Percentiles rank a stretch among this genome's conserved stretches.
phyloP scores from a whole-genome alignment of 345 rosid species.

The Durio zibethinus region DNA sequence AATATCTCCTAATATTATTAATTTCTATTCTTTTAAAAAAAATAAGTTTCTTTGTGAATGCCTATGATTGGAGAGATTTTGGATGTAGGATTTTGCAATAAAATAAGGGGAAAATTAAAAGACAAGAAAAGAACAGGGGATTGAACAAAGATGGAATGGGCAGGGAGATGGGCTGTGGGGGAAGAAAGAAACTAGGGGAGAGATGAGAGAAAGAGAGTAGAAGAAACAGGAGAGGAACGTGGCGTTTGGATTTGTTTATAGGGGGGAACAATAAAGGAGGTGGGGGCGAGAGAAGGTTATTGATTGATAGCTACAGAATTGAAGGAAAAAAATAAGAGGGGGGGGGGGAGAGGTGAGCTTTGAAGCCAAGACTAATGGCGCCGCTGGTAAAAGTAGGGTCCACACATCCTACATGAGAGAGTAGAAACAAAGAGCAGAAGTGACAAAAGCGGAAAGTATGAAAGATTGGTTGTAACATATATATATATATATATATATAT shows the following conservation, averaged over 20 bases:
- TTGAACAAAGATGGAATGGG: not conserved
- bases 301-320: not conserved
- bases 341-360: constrained; percentile 38
- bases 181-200: not conserved
- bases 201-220: not conserved
- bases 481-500: too few species aligned
- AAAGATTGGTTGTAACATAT: not conserved
- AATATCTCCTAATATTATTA: not conserved
- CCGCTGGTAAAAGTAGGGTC: constrained; percentile 47
- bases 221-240: not conserved
- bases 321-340: not conserved
- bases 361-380: constrained; percentile 49
- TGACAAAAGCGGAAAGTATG: not conserved
- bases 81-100: not conserved
- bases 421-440: not conserved
- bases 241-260: constrained; percentile 12
- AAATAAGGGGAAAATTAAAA: not conserved
- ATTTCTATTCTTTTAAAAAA: not conserved
- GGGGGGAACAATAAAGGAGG: not conserved
- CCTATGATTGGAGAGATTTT: constrained; percentile 12
- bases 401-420: constrained; percentile 12
- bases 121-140: not conserved
- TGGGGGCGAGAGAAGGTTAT: not conserved
- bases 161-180: not conserved
- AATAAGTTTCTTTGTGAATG: not conserved